These are phyloP conservation scores for Skeletonema potamos DNA, from an alignment of 108 stramenopile species.

Conservation along the genomic window DNA sequence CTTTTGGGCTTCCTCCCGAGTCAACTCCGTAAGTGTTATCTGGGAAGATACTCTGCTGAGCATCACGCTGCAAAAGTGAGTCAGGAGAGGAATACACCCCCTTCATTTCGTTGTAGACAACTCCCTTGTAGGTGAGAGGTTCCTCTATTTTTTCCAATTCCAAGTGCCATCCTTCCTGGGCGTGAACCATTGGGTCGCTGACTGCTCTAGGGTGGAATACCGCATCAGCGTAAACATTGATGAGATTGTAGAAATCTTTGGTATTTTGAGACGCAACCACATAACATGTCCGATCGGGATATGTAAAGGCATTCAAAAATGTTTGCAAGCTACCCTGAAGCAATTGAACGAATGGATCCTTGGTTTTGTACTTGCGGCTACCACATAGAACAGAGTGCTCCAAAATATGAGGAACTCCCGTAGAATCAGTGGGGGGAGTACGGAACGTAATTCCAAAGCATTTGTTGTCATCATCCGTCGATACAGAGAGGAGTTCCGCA, in stretches of 20 bases:
- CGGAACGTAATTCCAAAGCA: conserved; percentile 99
- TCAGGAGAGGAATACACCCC: conserved; percentile 97
- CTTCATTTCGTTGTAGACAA: conserved; percentile 99
- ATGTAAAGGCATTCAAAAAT: conserved; percentile 99
- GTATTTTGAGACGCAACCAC: conserved; percentile 96
- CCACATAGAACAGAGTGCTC: conserved; percentile 99
- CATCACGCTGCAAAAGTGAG: conserved; percentile 82
- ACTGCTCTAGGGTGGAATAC: conserved; percentile 93
- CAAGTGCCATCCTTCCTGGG: conserved; percentile 98
- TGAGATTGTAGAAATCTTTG: conserved; percentile 99
- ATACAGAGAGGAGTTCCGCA: conserved; percentile 89
- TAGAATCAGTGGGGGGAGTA: conserved; percentile 94
- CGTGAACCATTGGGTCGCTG: conserved; percentile 88
- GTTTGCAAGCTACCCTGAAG: conserved; percentile 94
- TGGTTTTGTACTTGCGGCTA: conserved; percentile 92
- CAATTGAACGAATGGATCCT: conserved; percentile 98
- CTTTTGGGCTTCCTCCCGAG: conserved; percentile 94
- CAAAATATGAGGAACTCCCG: conserved; percentile 98
- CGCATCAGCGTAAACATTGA: conserved; percentile 98
- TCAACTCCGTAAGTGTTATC: conserved; percentile 96
- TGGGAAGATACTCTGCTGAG: conserved; percentile 92
- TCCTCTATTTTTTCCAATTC: conserved; percentile 89
- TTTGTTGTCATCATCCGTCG: conserved; percentile 96
- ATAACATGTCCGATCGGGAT: conserved; percentile 98
- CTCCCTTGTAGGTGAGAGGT: conserved; percentile 95